Evolutionary conservation across 139 green algal genomes (phyloP).

Genomic region (Coelastrella sp.): DNA sequence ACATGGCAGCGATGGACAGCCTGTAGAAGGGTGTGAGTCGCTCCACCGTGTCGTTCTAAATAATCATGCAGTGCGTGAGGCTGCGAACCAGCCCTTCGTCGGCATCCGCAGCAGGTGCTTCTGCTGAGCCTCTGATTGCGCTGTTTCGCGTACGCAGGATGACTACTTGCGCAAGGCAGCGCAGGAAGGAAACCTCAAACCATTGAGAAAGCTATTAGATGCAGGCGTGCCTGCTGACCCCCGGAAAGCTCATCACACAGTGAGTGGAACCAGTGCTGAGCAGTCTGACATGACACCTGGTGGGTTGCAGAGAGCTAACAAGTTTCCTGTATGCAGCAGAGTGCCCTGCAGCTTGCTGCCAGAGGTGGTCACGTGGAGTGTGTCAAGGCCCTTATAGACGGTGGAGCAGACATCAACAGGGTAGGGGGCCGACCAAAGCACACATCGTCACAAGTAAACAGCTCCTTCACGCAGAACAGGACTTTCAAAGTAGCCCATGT

Average conservation of each 20-base stretch:
- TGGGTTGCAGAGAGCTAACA: too few relatives aligned
- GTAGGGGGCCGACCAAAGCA: not conserved
- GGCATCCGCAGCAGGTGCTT: too few relatives aligned
- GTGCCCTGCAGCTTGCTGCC: constrained; percentile 30
- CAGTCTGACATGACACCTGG: not conserved
- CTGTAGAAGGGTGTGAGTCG: too few relatives aligned
- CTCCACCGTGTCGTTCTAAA: too few relatives aligned
- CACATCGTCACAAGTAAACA: not conserved
- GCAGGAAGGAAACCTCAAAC: not conserved
- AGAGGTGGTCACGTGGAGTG: not conserved
- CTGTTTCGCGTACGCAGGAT: not conserved
- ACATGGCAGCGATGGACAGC: not conserved
- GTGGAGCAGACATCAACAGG: constrained; percentile 44
- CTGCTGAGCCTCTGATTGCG: too few relatives aligned
- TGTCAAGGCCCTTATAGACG: not conserved
- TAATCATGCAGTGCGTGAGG: too few relatives aligned
- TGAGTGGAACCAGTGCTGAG: not conserved
- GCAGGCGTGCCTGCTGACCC: constrained; percentile 28
- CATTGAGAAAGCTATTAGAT: not conserved
- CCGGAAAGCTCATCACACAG: constrained; percentile 21
- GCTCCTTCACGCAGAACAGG: too few relatives aligned
- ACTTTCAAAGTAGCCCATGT: too few relatives aligned
- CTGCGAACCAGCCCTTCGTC: too few relatives aligned
- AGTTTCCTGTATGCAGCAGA: not conserved
- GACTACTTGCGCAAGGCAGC: constrained; percentile 34